Conservation (phyloP, 306 rosid genomes). For the Rosa chinensis region DNA sequence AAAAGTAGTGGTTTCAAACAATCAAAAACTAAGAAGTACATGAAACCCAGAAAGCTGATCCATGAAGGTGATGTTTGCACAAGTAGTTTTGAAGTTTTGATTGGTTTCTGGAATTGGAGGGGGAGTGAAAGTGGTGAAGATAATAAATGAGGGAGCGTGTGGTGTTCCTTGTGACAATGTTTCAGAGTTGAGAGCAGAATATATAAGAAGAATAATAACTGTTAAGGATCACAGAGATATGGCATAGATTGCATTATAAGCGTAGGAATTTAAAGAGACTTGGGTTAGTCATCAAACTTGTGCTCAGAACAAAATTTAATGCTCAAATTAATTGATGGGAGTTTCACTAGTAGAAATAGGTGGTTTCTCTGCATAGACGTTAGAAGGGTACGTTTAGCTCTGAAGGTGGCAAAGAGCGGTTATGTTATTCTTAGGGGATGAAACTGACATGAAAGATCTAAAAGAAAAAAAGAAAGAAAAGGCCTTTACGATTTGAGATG, state of each 20-base stretch:
- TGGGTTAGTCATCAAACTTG: slow-evolving; percentile 23
- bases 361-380: slow-evolving; percentile 24
- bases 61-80: background rate
- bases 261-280: slow-evolving; percentile 41
- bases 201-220: slow-evolving; percentile 17
- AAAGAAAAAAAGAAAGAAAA: background rate
- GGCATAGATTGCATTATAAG: slow-evolving; percentile 11
- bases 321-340: slow-evolving; percentile 19
- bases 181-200: slow-evolving; percentile 3
- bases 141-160: slow-evolving; percentile 61
- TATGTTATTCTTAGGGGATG: slow-evolving; percentile 27
- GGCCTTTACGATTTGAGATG: background rate
- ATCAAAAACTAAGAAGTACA: background rate
- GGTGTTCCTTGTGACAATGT: slow-evolving; percentile 10
- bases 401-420: slow-evolving; percentile 37
- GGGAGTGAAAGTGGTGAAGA: slow-evolving; percentile 46
- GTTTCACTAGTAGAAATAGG: slow-evolving; percentile 11
- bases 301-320: slow-evolving; percentile 31
- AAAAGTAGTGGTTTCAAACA: background rate
- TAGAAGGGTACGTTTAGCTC: slow-evolving; percentile 13
- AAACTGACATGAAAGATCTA: slow-evolving; percentile 17
- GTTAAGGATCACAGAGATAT: background rate
- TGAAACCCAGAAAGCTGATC: slow-evolving; percentile 9
- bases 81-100: background rate
- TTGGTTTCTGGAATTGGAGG: slow-evolving; percentile 37